These are phyloP conservation scores for Lojkania enalia DNA, from an alignment of 2,329 filamentous ascomycete species.

Conservation along the genomic window DNA sequence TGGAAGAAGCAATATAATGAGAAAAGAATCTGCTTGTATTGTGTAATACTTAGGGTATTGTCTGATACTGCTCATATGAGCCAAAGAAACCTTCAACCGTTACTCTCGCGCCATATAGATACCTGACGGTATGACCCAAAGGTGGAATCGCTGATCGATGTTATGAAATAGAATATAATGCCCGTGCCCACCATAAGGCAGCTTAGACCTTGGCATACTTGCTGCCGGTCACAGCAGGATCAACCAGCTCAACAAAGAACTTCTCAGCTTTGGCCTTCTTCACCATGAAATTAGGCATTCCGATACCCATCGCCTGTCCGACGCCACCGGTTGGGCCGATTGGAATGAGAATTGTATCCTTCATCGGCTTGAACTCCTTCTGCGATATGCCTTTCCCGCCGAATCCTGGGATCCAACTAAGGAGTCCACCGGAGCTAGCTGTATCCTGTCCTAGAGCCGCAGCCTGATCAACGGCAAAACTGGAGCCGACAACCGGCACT, in stretches of 20 bases:
- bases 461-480: constrained; percentile 14
- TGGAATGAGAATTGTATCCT: constrained; percentile 24
- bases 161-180: too few species aligned
- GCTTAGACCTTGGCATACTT: constrained; percentile 7
- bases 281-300: constrained; percentile 14
- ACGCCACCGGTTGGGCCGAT: constrained; percentile 18
- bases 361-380: constrained; percentile 25
- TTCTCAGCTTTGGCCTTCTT: constrained; percentile 20
- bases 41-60: too few species aligned
- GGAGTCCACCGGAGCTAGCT: constrained; percentile 1
- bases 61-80: too few species aligned
- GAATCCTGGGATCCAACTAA: constrained; percentile 9
- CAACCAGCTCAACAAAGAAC: constrained; percentile 15
- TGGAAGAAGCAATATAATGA: too few species aligned
- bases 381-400: constrained; percentile 2
- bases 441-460: constrained; percentile 12
- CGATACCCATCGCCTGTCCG: constrained; percentile 35
- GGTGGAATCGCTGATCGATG: too few species aligned
- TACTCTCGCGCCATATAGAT: too few species aligned
- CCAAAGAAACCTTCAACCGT: too few species aligned
- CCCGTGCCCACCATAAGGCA: too few species aligned
- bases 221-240: constrained; percentile 12
- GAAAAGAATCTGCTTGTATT: too few species aligned
- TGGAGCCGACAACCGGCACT: constrained; percentile 12
- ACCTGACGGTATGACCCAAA: too few species aligned